Conservation (phyloP, 306 rosid genomes). For the Medicago ruthenica region DNA sequence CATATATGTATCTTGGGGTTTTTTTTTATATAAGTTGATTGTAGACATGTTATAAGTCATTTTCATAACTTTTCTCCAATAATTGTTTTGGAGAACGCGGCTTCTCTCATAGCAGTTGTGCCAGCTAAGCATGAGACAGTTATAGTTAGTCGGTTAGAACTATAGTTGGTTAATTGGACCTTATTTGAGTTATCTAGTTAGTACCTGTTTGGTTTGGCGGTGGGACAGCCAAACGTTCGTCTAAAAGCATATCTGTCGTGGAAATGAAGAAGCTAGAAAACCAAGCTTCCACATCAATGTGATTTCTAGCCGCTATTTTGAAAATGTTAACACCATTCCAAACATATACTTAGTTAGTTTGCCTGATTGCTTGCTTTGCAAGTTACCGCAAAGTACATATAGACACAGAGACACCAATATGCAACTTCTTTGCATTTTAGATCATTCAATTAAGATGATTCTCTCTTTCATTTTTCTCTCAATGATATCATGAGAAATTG, state of each 20-base stretch:
- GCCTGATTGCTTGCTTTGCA: neutral
- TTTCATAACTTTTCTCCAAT: neutral
- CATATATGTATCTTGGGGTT: neutral
- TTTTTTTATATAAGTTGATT: neutral
- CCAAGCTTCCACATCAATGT: too few species aligned
- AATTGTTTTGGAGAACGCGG: neutral
- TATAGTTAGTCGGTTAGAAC: neutral
- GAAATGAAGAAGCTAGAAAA: too few species aligned
- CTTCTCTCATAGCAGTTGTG: neutral
- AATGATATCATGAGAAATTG: too few species aligned
- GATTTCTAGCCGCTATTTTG: too few species aligned
- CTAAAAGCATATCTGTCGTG: too few species aligned
- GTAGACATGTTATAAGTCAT: neutral
- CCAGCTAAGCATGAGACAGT: neutral
- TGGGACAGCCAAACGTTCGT: too few species aligned
- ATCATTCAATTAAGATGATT: too few species aligned
- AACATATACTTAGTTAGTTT: neutral
- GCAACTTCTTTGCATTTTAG: neutral
- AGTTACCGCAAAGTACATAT: neutral
- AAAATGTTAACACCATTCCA: too few species aligned
- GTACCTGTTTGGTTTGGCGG: too few species aligned
- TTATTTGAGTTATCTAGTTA: too few species aligned
- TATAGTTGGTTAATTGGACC: neutral
- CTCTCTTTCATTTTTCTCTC: too few species aligned
- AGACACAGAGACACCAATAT: neutral